Evolutionary conservation across 495 filamentous ascomycete genomes (phyloP), one percentile per base, ranked within the genome.

Genomic region (Thermochaetoides thermophila): DNA sequence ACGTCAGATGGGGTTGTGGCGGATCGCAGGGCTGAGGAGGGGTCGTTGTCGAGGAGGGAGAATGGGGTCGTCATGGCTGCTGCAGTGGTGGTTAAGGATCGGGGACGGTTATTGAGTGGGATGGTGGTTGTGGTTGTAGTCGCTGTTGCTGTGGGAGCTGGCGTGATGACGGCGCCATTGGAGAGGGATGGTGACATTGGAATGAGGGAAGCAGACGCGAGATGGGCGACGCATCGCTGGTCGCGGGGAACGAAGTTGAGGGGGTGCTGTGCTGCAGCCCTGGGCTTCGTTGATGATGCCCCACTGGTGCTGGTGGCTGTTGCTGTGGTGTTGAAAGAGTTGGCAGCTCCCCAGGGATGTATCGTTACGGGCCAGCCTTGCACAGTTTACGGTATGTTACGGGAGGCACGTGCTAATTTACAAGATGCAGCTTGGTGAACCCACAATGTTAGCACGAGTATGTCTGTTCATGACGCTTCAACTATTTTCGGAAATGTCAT

Each of bases 1-100:
- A 97, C 78, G 41, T 92, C 82, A 42, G 76, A 65, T 37, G 85
- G 59, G 44, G 78, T 77, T 35, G 68, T 73, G 46, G 79, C 79
- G 55, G 70, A 66, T 59, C 69, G 73, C 45, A 89, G 69, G 46
- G 50, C 44, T 34, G 58, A 38, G 37, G 40, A 38, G n/a, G 59
- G 42, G 25, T 42, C 35, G 35, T 27, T 27, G 14, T 27, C 20
- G 40, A 31, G 28, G 31, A 23, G 14, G n/a, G n/a, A n/a, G n/a
- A n/a, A n/a, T n/a, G n/a, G n/a, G n/a, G n/a, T n/a, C n/a, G n/a
- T n/a, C n/a, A n/a, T 24, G 36, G 19, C 18, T 18, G 27, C 14
- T 19, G 11, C 24, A 28, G 35, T 18, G 16, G 24, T 25, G 27
- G 27, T 31, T 9, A 27, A 34, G 33, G 23, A 17, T 21, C 17